Evolutionary conservation across 2,329 filamentous ascomycete species (phyloP).

Genomic region (Aspergillus luchuensis): DNA sequence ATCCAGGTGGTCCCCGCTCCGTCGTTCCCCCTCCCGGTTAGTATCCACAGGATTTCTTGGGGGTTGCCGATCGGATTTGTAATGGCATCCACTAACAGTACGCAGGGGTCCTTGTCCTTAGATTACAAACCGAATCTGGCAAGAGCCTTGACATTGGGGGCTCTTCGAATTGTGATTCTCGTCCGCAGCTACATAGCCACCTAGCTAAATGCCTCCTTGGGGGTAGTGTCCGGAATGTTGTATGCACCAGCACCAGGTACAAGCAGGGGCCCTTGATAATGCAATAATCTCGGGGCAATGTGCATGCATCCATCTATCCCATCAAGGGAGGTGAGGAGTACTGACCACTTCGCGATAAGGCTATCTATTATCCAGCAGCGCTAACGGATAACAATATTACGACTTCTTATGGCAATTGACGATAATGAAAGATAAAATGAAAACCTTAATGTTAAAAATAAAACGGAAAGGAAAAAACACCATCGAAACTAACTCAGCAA

Average conservation of each 20-base stretch:
- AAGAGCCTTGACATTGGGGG: conserved; percentile 9
- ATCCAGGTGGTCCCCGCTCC: background rate
- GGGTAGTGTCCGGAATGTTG: background rate
- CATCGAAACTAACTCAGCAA: background rate
- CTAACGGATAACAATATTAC: background rate
- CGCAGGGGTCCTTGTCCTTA: background rate
- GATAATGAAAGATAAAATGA: background rate
- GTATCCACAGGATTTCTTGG: background rate
- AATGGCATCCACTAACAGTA: background rate
- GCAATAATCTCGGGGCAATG: background rate
- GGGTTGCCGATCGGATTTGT: background rate
- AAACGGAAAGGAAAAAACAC: background rate
- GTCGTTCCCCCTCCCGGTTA: background rate
- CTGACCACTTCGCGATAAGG: background rate
- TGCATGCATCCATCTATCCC: background rate
- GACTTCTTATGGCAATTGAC: background rate
- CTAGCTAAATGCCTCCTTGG: background rate
- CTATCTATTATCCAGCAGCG: background rate
- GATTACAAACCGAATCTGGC: conserved; percentile 8
- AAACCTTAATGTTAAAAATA: background rate
- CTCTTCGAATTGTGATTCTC: background rate
- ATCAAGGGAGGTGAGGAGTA: background rate
- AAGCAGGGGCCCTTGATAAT: background rate
- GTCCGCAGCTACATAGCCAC: background rate
- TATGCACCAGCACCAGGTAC: background rate